These are phyloP conservation scores for Mallotus nudiflorus DNA, from an alignment of 345 rosid genomes.

Conservation along the genomic window DNA sequence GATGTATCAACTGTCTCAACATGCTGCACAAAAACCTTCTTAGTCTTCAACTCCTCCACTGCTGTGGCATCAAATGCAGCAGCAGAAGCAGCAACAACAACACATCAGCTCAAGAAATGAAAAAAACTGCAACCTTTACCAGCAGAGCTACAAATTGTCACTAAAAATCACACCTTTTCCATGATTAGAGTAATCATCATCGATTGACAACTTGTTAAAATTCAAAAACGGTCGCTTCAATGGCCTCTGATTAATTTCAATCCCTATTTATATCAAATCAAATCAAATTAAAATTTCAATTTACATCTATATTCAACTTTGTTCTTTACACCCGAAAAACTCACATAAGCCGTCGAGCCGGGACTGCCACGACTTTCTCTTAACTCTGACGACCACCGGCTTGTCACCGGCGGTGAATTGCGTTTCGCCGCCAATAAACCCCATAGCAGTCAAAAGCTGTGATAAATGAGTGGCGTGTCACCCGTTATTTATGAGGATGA, in stretches of 20 bases:
- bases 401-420: not conserved
- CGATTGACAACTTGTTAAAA: conserved; percentile 52
- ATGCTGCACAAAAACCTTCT: conserved; percentile 60
- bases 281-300: conserved; percentile 2
- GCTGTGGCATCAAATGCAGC: too few species aligned
- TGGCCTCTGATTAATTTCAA: conserved; percentile 80
- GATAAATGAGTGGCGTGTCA: too few species aligned
- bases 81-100: conserved; percentile 22
- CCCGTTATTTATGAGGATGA: too few species aligned
- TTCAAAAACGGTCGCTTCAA: conserved; percentile 55
- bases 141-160: not conserved
- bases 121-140: not conserved
- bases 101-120: conserved; percentile 3
- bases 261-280: conserved; percentile 50
- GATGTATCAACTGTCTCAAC: conserved; percentile 58
- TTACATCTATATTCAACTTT: too few species aligned
- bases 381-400: conserved; percentile 33
- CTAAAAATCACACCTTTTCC: conserved; percentile 35
- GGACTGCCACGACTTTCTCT: conserved; percentile 26
- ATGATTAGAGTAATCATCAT: conserved; percentile 25
- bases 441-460: not conserved
- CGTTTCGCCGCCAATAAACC: not conserved
- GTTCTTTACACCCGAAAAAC: not conserved
- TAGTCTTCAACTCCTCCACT: conserved; percentile 47
- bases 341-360: conserved; percentile 27